Percentiles rank a stretch among this genome's conserved stretches.
Evolutionary conservation across 2,329 filamentous ascomycete species (phyloP).

Genomic region (Pseudocercospora eumusae): DNA sequence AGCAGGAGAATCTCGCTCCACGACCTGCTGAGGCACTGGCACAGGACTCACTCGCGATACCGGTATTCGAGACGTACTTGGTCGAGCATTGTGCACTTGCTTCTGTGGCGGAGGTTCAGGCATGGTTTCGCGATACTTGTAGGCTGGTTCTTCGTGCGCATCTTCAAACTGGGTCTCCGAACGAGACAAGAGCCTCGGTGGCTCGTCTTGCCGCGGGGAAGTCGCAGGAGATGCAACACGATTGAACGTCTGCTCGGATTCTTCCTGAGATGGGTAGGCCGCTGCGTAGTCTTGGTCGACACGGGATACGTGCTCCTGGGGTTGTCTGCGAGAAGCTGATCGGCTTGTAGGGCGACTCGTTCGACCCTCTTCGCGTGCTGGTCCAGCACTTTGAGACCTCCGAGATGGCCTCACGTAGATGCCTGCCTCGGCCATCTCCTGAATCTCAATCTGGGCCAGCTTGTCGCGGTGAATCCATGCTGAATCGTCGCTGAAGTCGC

Average conservation of each 20-base stretch:
- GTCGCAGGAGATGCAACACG: conserved; percentile 35
- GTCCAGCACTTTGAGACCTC: conserved; percentile 50
- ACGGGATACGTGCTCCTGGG: conserved; percentile 6
- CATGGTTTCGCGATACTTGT: neutral
- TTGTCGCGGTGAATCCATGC: conserved; percentile 89
- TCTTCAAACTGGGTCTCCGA: conserved; percentile 44
- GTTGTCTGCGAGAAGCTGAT: conserved; percentile 23
- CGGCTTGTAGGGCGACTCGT: conserved; percentile 41
- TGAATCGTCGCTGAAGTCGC: conserved; percentile 54
- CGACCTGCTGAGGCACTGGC: conserved; percentile 69
- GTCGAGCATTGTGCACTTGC: conserved; percentile 42
- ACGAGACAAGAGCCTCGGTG: conserved; percentile 22
- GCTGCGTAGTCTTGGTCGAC: conserved; percentile 24
- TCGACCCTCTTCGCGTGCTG: conserved; percentile 46
- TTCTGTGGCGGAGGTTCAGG: conserved; percentile 42
- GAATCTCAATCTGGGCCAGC: conserved; percentile 75
- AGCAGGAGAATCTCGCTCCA: conserved; percentile 72
- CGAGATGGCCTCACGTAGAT: conserved; percentile 60
- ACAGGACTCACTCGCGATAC: conserved; percentile 77
- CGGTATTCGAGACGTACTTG: conserved; percentile 76
- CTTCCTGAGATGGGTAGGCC: conserved; percentile 27
- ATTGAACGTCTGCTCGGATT: conserved; percentile 27
- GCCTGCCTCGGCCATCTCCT: conserved; percentile 77
- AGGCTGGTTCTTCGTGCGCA: neutral
- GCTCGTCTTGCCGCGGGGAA: conserved; percentile 43